Base-by-base conservation (phyloP, 805 yeast genomes). In the Jamesozyma piceae region DNA sequence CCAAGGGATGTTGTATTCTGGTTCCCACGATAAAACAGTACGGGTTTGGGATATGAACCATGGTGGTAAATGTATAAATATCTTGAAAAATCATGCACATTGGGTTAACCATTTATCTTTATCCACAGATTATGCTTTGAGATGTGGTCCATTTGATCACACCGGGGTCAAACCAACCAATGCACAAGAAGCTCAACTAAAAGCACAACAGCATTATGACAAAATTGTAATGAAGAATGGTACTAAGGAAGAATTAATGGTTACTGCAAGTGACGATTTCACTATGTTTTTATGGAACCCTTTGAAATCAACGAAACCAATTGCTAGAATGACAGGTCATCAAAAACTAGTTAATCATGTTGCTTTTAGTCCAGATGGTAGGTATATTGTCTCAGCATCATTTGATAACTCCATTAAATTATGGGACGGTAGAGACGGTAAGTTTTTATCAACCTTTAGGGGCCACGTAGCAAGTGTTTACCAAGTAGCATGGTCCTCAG, bases 251-350 rank as follows among this genome's bases (percentile, higher is more conserved):
- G 98, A 90, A 62, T 69, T 95, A 50, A 74, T 92, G 62, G 96
- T 88, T 3, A 87, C 97, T 14, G 97, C 97, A 11, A 78, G 89
- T 60, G 98, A 92, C 60, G 98, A 92, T 65, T 90, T 90, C 65
- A 92, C 98, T 21, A 92, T 92, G 97, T 92, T 82, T 53, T 65
- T 92, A 47, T 92, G 98, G 98, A 94, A 89, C 54, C 97, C 97
- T 17, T 64, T 78, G 39, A 82, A 77, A 59, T 68, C 81, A 2
- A 70, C 73, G 31, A 92, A 89, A 60, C 98, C 98, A 1, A 62
- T 92, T 5, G 80, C 88, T 43, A 75, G 98, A 57, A 83, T 92
- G 92, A 88, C 96, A 1, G 98, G 98, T 22, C 98, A 92, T 64
- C 98, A 92, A 60, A 92, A 92, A 64, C 71, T 90, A 24, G 97